Base-by-base conservation (phyloP, 23 red algal genomes). In the Chondrus crispus region DNA sequence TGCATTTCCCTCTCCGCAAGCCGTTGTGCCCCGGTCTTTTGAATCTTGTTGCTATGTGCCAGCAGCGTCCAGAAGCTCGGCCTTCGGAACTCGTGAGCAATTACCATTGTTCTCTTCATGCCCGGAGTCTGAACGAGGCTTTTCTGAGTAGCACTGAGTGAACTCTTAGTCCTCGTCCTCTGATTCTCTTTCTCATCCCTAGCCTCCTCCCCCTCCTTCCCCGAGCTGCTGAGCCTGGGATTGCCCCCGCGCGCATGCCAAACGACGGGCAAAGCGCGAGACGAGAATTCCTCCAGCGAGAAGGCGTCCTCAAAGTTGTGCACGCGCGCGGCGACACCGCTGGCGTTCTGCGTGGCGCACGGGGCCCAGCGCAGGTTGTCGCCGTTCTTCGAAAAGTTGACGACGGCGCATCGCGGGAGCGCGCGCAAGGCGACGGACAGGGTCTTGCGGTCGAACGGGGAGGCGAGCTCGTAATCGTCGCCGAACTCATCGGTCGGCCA, bases 291-390 rank as follows among this genome's bases (percentile, higher is more conserved):
- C 72, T 90, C 87, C 55, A 90, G 33, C 53, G 87, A 80, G 41
- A 90, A 90, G 7, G 87, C 87, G 44, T 90, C 87, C 72, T 90
- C 87, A 7, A 90, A 90, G 72, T 90, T 90, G 54, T 80, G 87
- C 33, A 78, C 87, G 42, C 87, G 72, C 24, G 87, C 87, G 52
- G 87, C 72, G 18, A 90, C 48, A 11, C 87, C 87, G 55, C 87
- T 62, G 42, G 41, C 45, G 62, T 90, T 90, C 52, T 90, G 87
- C 39, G 87, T 46, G 20, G 80, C 44, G 33, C 87, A 73, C 28
- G 87, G 72, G 37, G 71, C 72, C 87, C 87, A 90, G 9, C 64
- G 37, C 3, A 80, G 70, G 24, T 50, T 74, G 24, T 69, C 49
- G n/a, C 87, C 87, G 50, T 90, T 73, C 50, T 76, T 76, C 10